These are phyloP conservation scores for Phytophthora pinifolia DNA, from an alignment of 352 stramenopile genomes.

Conservation along the genomic window DNA sequence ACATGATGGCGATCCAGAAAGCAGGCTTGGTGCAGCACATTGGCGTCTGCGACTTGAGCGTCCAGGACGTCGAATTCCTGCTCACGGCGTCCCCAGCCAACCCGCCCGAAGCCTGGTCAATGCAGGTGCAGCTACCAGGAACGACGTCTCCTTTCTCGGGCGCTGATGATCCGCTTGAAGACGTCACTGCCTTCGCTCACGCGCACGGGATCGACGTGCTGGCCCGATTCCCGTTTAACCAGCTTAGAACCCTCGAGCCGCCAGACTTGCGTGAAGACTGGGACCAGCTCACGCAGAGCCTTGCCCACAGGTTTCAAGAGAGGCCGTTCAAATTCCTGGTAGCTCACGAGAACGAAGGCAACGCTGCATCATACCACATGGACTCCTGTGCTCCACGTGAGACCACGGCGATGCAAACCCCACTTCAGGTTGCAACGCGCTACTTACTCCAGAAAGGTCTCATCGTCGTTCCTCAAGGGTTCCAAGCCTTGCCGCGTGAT, in stretches of 20 bases:
- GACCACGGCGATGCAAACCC: slow-evolving; percentile 36
- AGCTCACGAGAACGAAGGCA: slow-evolving; percentile 44
- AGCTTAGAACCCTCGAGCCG: slow-evolving; percentile 23
- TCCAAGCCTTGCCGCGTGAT: slow-evolving; percentile 14
- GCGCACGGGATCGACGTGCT: slow-evolving; percentile 44
- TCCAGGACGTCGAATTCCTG: slow-evolving; percentile 65
- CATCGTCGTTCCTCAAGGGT: slow-evolving; percentile 40
- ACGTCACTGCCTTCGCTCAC: slow-evolving; percentile 43
- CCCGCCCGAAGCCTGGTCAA: slow-evolving; percentile 26
- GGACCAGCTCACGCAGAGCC: slow-evolving; percentile 25
- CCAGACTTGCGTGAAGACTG: slow-evolving; percentile 25
- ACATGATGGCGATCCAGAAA: slow-evolving; percentile 39
- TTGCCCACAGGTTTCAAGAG: slow-evolving; percentile 36
- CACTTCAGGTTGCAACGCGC: slow-evolving; percentile 39
- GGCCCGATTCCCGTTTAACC: slow-evolving; percentile 33
- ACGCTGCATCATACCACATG: slow-evolving; percentile 32
- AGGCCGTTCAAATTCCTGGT: slow-evolving; percentile 42
- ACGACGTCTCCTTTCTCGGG: neutral
- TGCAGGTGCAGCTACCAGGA: slow-evolving; percentile 17
- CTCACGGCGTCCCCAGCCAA: slow-evolving; percentile 30
- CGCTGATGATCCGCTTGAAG: slow-evolving; percentile 16
- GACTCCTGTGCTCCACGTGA: slow-evolving; percentile 26
- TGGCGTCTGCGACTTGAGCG: slow-evolving; percentile 44
- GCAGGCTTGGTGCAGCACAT: slow-evolving; percentile 39
- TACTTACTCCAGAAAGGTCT: slow-evolving; percentile 58